Conservation (phyloP, 2,329 filamentous ascomycete species). For the Epichloe scottii region DNA sequence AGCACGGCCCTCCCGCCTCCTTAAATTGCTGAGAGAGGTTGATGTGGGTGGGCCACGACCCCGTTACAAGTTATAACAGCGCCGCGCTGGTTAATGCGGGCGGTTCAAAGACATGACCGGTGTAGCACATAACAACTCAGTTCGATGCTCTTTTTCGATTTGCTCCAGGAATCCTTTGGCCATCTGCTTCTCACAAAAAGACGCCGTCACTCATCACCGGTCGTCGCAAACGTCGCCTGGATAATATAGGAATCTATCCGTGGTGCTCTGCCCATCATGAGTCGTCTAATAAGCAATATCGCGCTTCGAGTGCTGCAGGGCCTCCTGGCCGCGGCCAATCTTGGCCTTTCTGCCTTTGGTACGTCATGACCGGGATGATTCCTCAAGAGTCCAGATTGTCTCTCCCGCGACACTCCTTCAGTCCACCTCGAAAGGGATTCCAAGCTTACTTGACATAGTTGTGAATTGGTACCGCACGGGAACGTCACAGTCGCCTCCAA, state of each 20-base stretch:
- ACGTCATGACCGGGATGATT: neutral
- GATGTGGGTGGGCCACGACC: constrained; percentile 1
- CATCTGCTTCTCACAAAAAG: neutral
- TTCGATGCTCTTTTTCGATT: neutral
- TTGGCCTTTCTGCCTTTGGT: constrained; percentile 12
- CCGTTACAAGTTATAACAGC: neutral
- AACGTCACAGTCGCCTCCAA: constrained; percentile 41
- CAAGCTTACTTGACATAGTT: constrained; percentile 27
- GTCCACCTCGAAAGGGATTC: no score
- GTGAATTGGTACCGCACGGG: constrained; percentile 46
- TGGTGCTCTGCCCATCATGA: constrained; percentile 7
- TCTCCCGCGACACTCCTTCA: no score
- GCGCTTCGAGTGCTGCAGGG: constrained; percentile 10
- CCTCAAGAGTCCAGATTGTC: no score
- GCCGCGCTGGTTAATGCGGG: neutral
- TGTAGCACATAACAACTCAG: neutral
- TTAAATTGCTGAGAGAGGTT: no score
- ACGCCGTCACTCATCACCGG: neutral
- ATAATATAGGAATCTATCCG: neutral
- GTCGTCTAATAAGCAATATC: constrained; percentile 4
- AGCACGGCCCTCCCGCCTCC: constrained; percentile 2
- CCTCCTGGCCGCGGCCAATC: constrained; percentile 9
- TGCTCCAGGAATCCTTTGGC: neutral
- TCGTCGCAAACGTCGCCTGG: neutral
- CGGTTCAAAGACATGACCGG: neutral